Base-by-base conservation (phyloP, 768 basidiomycete genomes). In the Lactarius vividus region DNA sequence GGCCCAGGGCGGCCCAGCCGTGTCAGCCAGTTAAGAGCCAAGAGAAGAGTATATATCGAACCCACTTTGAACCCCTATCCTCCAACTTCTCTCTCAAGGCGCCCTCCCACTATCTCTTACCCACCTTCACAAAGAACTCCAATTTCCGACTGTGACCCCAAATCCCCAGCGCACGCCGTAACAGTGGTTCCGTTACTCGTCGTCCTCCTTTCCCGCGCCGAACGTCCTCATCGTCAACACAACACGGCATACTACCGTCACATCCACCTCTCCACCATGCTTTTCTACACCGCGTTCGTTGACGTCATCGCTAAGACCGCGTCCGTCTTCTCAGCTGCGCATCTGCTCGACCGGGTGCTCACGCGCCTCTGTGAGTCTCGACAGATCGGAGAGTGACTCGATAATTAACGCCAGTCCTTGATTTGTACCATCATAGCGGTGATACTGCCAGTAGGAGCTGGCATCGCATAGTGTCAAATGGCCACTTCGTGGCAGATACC, bases 361-460 rank as follows among this genome's bases (percentile, higher is more conserved):
- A 15, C 40, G 2, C 66, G 35, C 3, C 57, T 67, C 6, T 55
- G 66, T 67, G 53, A 35, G 66, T 29, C 9, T 9, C 6, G 3
- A 4, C 16, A 6, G 2, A 33, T 42, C 20, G 16, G 16, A n/a
- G 44, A 46, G 10, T 49, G 46, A 23, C 8, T 10, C 20, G 42
- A 29, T 10, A 11, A 8, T 16, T 9, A n/a, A 16, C 26, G 0
- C 35, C 35, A 11, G 35, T 37, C 29, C 28, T 28, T 55, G 54
- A 55, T 46, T 46, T n/a, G 26, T 64, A 37, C 44, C 35, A 23
- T 49, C 23, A 26, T 4, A 67, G 66, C 66, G 15, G 52, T 39
- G 52, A 5, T 67, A 1, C 28, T 67, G 28, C 66, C 66, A 10
- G 59, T 66, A 4, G 65, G 65, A 1, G 61, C 66, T 2, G 66